Conservation (phyloP, 129 eudicot genomes). For the Arctium lappa region DNA sequence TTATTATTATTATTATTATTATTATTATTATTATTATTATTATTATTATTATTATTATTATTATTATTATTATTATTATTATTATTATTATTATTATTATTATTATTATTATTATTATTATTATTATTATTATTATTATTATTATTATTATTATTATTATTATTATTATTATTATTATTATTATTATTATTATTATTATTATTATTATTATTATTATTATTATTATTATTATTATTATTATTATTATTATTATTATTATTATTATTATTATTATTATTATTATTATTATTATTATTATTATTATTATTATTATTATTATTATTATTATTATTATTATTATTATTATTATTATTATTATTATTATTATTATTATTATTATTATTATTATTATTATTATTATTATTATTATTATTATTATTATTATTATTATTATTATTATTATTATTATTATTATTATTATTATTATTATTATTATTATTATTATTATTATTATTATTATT, state of each 20-base stretch:
- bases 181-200: conserved; percentile 3
- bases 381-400: conserved; percentile 5
- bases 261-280: conserved; percentile 3
- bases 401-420: conserved; percentile 6
- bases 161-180: conserved; percentile 5
- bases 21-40: conserved; percentile 5
- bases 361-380: conserved; percentile 3
- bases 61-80: conserved; percentile 7
- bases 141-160: conserved; percentile 6
- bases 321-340: conserved; percentile 6
- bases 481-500: conserved; percentile 6
- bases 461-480: conserved; percentile 3
- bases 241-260: conserved; percentile 7
- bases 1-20: conserved; percentile 3
- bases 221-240: conserved; percentile 6
- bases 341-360: conserved; percentile 5
- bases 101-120: conserved; percentile 3
- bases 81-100: conserved; percentile 3
- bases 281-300: conserved; percentile 3
- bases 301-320: conserved; percentile 6
- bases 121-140: conserved; percentile 6
- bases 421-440: conserved; percentile 7
- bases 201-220: conserved; percentile 5
- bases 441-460: conserved; percentile 3
- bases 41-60: conserved; percentile 6